Percentiles rank a stretch among this genome's conserved stretches.
These are phyloP conservation scores for Acorus calamus DNA, from an alignment of 106 monocot species.

Conservation along the genomic window DNA sequence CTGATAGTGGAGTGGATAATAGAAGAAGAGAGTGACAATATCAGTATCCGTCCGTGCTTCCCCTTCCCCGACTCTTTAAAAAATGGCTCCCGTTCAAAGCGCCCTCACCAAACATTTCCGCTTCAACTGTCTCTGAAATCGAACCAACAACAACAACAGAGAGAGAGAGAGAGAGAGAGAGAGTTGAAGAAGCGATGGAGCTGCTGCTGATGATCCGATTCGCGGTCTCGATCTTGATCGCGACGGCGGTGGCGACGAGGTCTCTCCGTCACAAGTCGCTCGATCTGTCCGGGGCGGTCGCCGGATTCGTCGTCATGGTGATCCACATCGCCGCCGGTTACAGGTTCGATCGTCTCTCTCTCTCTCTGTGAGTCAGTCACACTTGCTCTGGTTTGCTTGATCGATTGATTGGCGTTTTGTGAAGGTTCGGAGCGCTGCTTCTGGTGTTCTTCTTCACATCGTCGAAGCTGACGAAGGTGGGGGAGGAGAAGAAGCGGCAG, in stretches of 20 bases:
- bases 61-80: no score
- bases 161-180: no score
- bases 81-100: no score
- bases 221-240: constrained; percentile 19
- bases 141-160: no score
- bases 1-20: no score
- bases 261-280: constrained; percentile 39
- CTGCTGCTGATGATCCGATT: constrained; percentile 11
- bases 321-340: constrained; percentile 49
- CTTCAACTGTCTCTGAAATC: no score
- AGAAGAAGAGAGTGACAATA: no score
- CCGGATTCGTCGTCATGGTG: constrained; percentile 39
- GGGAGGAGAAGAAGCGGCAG: constrained; percentile 43
- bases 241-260: constrained; percentile 26
- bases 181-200: constrained; percentile 5
- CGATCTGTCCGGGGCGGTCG: constrained; percentile 34
- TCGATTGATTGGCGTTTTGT: background rate
- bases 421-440: constrained; percentile 42
- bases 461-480: constrained; percentile 41
- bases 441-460: constrained; percentile 55
- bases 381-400: background rate
- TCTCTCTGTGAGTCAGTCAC: background rate
- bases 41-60: no score
- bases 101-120: no score
- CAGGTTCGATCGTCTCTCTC: constrained; percentile 15